Conservation (phyloP, 768 basidiomycete genomes). For the Crepidotus variabilis region DNA sequence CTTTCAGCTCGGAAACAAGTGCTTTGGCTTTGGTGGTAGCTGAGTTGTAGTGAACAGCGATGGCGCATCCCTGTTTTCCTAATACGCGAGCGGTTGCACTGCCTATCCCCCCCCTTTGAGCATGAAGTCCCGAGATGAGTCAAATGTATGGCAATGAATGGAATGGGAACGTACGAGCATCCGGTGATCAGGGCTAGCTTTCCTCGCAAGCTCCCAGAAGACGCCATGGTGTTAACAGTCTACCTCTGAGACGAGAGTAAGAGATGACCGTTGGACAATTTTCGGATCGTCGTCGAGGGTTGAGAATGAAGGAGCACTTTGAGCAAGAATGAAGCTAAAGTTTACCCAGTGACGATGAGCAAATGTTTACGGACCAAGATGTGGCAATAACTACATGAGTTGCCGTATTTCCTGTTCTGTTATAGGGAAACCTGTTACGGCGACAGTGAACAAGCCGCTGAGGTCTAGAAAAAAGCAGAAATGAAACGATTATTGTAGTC, state of each 20-base stretch:
- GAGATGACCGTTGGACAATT: too few relatives aligned
- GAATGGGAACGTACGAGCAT: slow-evolving; percentile 17
- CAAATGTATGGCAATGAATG: neutral
- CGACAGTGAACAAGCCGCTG: too few relatives aligned
- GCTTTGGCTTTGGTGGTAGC: slow-evolving; percentile 31
- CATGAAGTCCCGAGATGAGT: neutral
- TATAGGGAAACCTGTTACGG: too few relatives aligned
- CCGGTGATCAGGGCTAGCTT: slow-evolving; percentile 27
- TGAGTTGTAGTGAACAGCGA: slow-evolving; percentile 50
- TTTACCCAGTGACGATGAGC: too few relatives aligned
- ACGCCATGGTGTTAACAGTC: neutral
- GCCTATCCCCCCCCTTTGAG: slow-evolving; percentile 47
- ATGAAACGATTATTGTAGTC: too few relatives aligned
- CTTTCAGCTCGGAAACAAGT: slow-evolving; percentile 33
- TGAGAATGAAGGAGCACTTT: too few relatives aligned
- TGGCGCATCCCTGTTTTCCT: slow-evolving; percentile 38
- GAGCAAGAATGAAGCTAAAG: too few relatives aligned
- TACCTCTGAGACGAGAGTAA: neutral
- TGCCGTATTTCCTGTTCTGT: too few relatives aligned
- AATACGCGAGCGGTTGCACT: slow-evolving; percentile 44
- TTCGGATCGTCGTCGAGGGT: too few relatives aligned
- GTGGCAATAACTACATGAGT: too few relatives aligned
- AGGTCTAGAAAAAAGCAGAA: too few relatives aligned
- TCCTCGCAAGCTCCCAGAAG: slow-evolving; percentile 7
- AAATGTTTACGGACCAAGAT: too few relatives aligned